Percentiles rank a stretch among this genome's conserved stretches.
Conservation (phyloP, 345 rosid species). For the Dipteronia sinensis region DNA sequence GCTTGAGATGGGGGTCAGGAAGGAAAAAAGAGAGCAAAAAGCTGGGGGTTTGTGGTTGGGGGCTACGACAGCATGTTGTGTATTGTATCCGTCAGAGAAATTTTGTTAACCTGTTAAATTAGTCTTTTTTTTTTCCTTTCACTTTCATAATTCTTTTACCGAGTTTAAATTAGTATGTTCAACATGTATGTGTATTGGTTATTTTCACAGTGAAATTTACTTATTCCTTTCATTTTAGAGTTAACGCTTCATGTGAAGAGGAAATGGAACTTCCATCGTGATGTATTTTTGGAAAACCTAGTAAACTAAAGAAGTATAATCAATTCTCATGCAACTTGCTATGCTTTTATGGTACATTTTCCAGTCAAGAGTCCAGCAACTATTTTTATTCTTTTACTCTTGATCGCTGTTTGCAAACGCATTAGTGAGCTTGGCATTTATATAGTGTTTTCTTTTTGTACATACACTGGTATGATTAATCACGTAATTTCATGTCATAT, state of each 20-base stretch:
- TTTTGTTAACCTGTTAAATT: constrained; percentile 28
- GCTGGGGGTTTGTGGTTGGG: neutral
- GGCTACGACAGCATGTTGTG: constrained; percentile 26
- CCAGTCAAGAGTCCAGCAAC: neutral
- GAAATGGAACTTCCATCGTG: neutral
- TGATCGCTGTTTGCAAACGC: neutral
- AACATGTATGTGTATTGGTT: neutral
- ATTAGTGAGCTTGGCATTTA: too few species aligned
- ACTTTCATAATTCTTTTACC: neutral
- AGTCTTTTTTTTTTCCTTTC: neutral
- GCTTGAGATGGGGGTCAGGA: neutral
- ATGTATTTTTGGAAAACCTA: neutral
- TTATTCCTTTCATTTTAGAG: neutral
- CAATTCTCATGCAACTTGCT: neutral
- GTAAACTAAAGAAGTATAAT: neutral
- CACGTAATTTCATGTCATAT: too few species aligned
- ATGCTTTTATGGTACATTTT: neutral
- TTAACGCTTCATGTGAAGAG: neutral
- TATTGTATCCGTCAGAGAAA: constrained; percentile 32
- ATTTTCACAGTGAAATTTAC: neutral
- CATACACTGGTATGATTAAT: too few species aligned
- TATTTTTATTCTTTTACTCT: too few species aligned
- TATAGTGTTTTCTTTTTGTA: neutral
- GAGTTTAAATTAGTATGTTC: neutral
- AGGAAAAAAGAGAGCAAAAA: neutral